Evolutionary conservation across 176 grass and related monocot genomes (phyloP).

Genomic region (Leersia perrieri): DNA sequence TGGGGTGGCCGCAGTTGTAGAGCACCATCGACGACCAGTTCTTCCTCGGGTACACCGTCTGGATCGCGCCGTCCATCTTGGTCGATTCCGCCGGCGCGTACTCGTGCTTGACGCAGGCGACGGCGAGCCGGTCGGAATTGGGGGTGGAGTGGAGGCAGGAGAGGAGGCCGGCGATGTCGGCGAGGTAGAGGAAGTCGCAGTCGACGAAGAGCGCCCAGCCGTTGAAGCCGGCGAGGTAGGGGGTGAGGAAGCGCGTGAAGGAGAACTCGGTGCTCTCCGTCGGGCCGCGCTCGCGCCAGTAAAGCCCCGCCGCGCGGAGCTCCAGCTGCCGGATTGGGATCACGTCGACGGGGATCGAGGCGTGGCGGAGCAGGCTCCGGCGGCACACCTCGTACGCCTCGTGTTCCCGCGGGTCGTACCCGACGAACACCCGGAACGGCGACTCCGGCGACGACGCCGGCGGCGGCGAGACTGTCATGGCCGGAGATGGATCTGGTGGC

Average conservation of each 20-base stretch:
- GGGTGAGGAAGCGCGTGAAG: constrained; percentile 93
- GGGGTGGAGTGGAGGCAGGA: neutral
- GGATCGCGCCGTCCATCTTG: constrained; percentile 82
- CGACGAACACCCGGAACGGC: constrained; percentile 72
- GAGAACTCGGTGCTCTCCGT: constrained; percentile 96
- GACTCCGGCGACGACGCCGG: constrained; percentile 9
- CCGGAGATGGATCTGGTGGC: neutral
- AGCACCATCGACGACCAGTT: constrained; percentile 89
- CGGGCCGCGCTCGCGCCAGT: constrained; percentile 59
- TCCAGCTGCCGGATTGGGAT: constrained; percentile 60
- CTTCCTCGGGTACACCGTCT: constrained; percentile 80
- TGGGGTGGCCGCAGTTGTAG: constrained; percentile 77
- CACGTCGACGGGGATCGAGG: constrained; percentile 64
- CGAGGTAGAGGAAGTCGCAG: constrained; percentile 91
- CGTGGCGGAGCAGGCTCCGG: constrained; percentile 63
- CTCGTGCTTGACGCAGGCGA: constrained; percentile 82
- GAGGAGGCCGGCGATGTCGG: constrained; percentile 59
- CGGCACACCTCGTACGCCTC: constrained; percentile 82
- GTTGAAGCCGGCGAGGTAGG: constrained; percentile 52
- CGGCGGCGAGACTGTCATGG: constrained; percentile 31
- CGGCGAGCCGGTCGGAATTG: constrained; percentile 35
- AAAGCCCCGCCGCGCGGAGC: constrained; percentile 58
- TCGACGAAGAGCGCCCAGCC: constrained; percentile 95
- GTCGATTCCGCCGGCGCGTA: constrained; percentile 57
- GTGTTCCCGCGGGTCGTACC: constrained; percentile 87